Evolutionary conservation across 345 rosid genomes (phyloP), one percentile per base, ranked within the genome.

Genomic region (Dimocarpus longan): DNA sequence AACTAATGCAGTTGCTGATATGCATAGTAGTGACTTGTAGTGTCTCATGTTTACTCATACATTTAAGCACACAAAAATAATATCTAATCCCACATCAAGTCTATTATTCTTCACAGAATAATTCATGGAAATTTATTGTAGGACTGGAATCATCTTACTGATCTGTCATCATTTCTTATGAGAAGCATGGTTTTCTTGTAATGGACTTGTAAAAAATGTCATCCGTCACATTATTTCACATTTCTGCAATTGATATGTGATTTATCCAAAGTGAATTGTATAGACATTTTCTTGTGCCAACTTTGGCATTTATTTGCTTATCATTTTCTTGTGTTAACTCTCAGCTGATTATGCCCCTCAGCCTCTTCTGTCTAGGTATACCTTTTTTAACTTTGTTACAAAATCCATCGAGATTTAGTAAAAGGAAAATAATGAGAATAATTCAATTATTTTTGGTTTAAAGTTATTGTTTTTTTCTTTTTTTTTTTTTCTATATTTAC

Each of bases 161-260:
- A 42, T 11, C 37, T 43, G 24, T 63, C 44, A 6, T 66, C 6
- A 76, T 76, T 13, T 40, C 11, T 19, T 10, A 56, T 64, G 50
- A 57, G 81, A 57, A 65, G 68, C 68, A 66, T 59, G 62, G 10
- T 73, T 68, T 67, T 44, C 32, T 9, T 72, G 42, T 44, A 46
- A 78, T 66, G 44, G 60, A 54, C 12, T 40, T 46, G 67, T 3
- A 54, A 39, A n/a, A 39, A 60, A 70, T 70, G 60, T 37, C 32
- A 7, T 64, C 66, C 26, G 32, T 24, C 69, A 19, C 63, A n/a
- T 56, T 52, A 22, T 79, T n/a, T 15, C 5, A 4, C 21, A 18
- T 46, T 46, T 63, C 56, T 18, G 12, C 24, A 37, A 32, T 70
- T 57, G n/a, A 28, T 37, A 78, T 44, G 72, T 63, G 76, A 37